phyloP scores from a whole-genome alignment of 2,329 filamentous ascomycete genomes.

The Fusarium anthophilum region DNA sequence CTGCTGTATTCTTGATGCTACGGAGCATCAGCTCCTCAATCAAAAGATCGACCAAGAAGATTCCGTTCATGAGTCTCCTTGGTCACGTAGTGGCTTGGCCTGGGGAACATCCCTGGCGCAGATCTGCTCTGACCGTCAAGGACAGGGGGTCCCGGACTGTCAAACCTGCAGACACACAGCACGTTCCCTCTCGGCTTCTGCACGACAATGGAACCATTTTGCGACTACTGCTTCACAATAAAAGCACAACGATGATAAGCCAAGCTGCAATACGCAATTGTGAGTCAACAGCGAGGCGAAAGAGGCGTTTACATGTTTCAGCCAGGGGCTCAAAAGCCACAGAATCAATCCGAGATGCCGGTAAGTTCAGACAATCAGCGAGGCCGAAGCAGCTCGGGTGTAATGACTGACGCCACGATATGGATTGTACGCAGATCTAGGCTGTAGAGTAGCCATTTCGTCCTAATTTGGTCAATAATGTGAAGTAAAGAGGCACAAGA shows the following conservation, averaged over 20 bases:
- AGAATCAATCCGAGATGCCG: neutral
- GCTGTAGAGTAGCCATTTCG: neutral
- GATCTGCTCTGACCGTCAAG: slow-evolving; percentile 18
- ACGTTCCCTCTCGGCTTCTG: slow-evolving; percentile 23
- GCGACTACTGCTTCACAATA: neutral
- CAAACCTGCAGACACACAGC: slow-evolving; percentile 27
- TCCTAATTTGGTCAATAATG: neutral
- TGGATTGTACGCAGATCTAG: neutral
- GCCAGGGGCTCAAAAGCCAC: neutral
- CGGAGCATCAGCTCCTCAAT: neutral
- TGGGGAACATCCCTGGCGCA: slow-evolving; percentile 24
- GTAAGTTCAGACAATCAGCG: neutral
- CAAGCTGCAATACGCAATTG: neutral
- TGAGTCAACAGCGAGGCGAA: neutral
- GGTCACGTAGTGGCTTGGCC: slow-evolving; percentile 6
- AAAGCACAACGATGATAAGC: neutral
- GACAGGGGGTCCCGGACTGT: slow-evolving; percentile 31
- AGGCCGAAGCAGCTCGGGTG: slow-evolving; percentile 4
- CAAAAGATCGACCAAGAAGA: neutral
- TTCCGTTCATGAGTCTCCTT: neutral
- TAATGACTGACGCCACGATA: slow-evolving; percentile 19
- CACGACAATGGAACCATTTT: slow-evolving; percentile 1
- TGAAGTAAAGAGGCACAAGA: neutral
- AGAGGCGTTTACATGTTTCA: slow-evolving; percentile 8
- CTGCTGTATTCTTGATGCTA: rapidly evolving